Percentiles rank a stretch among this genome's conserved stretches.
Evolutionary conservation across 257 asterid species (phyloP).

Genomic region (Solanum ossicruentum): DNA sequence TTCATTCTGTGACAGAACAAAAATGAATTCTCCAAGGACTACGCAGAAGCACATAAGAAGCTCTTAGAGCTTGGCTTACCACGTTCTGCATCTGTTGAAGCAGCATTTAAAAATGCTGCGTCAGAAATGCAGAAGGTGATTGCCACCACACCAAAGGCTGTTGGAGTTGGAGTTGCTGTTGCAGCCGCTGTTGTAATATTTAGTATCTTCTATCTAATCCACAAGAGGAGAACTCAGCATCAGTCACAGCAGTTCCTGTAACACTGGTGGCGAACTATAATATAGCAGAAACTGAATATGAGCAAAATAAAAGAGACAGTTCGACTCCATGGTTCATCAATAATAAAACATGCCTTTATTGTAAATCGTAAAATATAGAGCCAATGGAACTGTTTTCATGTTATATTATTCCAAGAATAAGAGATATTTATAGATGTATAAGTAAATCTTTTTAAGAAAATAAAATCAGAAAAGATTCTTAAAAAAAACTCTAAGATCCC

Average conservation of each 20-base stretch:
- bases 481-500: too few species aligned
- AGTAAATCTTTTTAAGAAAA: too few species aligned
- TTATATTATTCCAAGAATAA: too few species aligned
- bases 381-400: too few species aligned
- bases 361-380: too few species aligned
- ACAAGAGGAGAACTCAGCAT: neutral
- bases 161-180: slow-evolving; percentile 19
- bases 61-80: slow-evolving; percentile 71
- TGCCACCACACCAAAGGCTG: neutral
- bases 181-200: slow-evolving; percentile 40
- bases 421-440: too few species aligned
- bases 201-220: slow-evolving; percentile 35
- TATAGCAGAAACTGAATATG: neutral
- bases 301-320: neutral
- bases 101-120: slow-evolving; percentile 7
- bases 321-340: neutral
- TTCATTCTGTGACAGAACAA: slow-evolving; percentile 32
- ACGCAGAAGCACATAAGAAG: slow-evolving; percentile 67
- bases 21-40: slow-evolving; percentile 65
- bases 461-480: too few species aligned
- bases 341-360: neutral
- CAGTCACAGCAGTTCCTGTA: neutral
- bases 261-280: neutral
- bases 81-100: slow-evolving; percentile 8
- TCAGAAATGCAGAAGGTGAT: neutral